Percentiles rank a stretch among this genome's conserved stretches.
phyloP scores from a whole-genome alignment of 2,329 filamentous ascomycete genomes.

The Pleoardoris graminearum region DNA sequence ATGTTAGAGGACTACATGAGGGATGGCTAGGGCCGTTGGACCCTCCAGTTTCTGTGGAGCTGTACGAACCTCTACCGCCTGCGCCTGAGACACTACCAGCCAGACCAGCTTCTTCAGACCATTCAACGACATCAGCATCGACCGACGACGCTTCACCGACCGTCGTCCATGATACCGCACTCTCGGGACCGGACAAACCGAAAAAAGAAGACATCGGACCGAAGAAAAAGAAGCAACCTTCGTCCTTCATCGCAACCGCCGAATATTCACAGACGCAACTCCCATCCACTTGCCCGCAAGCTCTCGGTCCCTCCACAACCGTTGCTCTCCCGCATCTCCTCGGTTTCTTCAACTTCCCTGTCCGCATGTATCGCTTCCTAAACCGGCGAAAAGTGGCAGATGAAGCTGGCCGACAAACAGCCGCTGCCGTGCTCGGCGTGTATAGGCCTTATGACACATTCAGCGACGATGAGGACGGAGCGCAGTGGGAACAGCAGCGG shows the following conservation, averaged over 20 bases:
- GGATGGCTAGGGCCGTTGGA: conserved; percentile 90
- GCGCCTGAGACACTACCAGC: conserved; percentile 10
- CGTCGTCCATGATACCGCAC: conserved; percentile 21
- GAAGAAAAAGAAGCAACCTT: conserved; percentile 61
- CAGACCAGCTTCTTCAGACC: conserved; percentile 13
- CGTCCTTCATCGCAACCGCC: conserved; percentile 71
- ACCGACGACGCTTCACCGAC: conserved; percentile 44
- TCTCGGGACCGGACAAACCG: conserved; percentile 22
- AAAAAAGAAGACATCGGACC: conserved; percentile 47
- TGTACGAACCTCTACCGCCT: conserved; percentile 23
- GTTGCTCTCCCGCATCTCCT: conserved; percentile 87
- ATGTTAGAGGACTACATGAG: conserved; percentile 88
- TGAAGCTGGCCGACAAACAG: conserved; percentile 82
- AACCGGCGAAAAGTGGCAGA: conserved; percentile 85
- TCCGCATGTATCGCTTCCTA: conserved; percentile 83
- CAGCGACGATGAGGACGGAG: conserved; percentile 37
- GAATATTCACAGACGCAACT: conserved; percentile 71
- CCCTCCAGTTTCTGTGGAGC: conserved; percentile 51
- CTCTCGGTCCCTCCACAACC: conserved; percentile 72
- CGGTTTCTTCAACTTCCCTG: conserved; percentile 87
- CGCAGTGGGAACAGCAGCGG: conserved; percentile 63
- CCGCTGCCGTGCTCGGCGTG: conserved; percentile 73
- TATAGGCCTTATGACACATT: conserved; percentile 51
- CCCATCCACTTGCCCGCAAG: conserved; percentile 66
- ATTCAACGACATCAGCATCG: conserved; percentile 14